Percentiles rank a stretch among this genome's conserved stretches.
These are phyloP conservation scores for Leptomonas pyrrhocoris DNA, from an alignment of 208 protist species.

Conservation along the genomic window DNA sequence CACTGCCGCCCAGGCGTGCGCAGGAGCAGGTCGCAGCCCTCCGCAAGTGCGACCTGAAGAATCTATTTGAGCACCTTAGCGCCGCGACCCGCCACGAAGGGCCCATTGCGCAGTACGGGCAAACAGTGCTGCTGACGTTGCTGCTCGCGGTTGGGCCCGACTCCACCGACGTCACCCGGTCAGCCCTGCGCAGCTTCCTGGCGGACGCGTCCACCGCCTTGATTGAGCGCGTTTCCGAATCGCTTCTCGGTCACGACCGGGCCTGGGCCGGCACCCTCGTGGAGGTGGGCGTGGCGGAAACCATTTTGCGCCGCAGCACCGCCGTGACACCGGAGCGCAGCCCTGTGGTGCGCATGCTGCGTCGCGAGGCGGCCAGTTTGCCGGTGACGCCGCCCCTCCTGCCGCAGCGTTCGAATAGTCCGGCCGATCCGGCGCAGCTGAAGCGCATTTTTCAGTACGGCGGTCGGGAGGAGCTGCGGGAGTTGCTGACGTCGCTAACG, in stretches of 20 bases:
- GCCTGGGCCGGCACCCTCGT: constrained; percentile 57
- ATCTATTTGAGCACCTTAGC: constrained; percentile 36
- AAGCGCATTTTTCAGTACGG: constrained; percentile 18
- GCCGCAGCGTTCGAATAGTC: not conserved
- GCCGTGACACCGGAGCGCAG: constrained; percentile 21
- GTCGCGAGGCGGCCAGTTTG: constrained; percentile 17
- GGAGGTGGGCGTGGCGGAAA: constrained; percentile 62
- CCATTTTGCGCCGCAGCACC: constrained; percentile 26
- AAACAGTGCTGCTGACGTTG: constrained; percentile 59
- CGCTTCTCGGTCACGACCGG: constrained; percentile 45
- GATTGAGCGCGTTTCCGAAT: constrained; percentile 44
- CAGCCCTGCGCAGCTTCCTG: constrained; percentile 52
- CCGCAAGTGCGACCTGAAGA: not conserved
- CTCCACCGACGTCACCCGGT: constrained; percentile 36
- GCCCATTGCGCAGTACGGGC: constrained; percentile 45
- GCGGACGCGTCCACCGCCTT: constrained; percentile 31
- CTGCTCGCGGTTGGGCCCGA: constrained; percentile 49
- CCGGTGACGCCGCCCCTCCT: constrained; percentile 30
- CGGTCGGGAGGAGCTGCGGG: constrained; percentile 14
- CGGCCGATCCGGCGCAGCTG: constrained; percentile 21
- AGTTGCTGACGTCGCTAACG: constrained; percentile 14
- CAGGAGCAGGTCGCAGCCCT: constrained; percentile 11
- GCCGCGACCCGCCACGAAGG: constrained; percentile 58
- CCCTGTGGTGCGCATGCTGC: constrained; percentile 31
- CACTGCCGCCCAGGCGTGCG: not conserved